A percentile compares a stretch with the other conserved stretches of the same genome.
Evolutionary conservation across 371 early-diverging fungal genomes (phyloP).

Genomic region (Mucor circinelloides): DNA sequence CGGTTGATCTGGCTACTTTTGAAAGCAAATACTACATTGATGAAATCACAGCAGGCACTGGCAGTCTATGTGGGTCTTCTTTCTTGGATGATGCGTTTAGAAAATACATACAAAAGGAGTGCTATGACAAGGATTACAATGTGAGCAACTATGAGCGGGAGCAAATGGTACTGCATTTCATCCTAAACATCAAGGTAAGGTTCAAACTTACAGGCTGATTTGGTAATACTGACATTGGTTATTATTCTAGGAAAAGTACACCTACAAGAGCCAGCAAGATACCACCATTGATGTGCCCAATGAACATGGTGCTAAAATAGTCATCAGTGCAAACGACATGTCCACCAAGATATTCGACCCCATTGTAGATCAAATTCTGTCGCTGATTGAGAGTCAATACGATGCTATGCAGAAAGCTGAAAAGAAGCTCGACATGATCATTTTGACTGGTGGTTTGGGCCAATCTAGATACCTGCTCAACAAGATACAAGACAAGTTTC

Average conservation of each 20-base stretch:
- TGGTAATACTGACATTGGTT: neutral
- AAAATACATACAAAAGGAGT: constrained; percentile 30
- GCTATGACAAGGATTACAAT: constrained; percentile 25
- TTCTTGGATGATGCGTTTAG: constrained; percentile 53
- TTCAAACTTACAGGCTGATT: neutral
- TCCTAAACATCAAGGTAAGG: constrained; percentile 35
- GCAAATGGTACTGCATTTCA: constrained; percentile 34
- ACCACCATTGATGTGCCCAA: neutral
- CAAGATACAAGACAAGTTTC: neutral
- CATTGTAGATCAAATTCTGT: constrained; percentile 1
- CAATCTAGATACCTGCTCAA: constrained; percentile 15
- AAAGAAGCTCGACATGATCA: constrained; percentile 10
- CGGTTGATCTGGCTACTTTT: too few relatives aligned
- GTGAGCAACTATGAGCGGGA: constrained; percentile 32
- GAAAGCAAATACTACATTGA: constrained; percentile 33
- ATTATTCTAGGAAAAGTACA: neutral
- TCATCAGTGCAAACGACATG: constrained; percentile 6
- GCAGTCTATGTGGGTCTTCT: constrained; percentile 53
- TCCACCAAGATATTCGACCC: constrained; percentile 15
- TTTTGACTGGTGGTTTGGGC: constrained; percentile 18
- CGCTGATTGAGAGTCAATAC: constrained; percentile 1
- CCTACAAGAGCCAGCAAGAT: neutral
- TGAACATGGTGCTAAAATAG: neutral
- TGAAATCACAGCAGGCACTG: constrained; percentile 50
- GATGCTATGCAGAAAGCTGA: neutral